Base-by-base conservation (phyloP, 345 rosid genomes). In the Pelargonium nanum region DNA sequence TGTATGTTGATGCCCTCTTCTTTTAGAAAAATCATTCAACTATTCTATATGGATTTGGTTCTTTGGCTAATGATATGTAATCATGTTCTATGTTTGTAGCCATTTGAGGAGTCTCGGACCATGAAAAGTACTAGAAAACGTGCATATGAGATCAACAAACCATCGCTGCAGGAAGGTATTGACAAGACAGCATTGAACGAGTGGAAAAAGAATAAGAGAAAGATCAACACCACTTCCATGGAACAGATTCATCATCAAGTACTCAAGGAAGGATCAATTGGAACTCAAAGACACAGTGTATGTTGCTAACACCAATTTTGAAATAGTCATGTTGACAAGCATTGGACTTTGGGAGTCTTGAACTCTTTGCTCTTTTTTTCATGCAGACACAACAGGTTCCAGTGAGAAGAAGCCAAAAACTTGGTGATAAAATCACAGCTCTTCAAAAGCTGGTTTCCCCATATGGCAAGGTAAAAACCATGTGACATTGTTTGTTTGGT, bases 361-460 rank as follows among this genome's bases (percentile, higher is more conserved):
- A 26, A 4, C 51, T n/a, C 40, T 24, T 22, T 55, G 58, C 25
- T 17, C 32, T 9, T 22, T 20, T 16, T 56, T 22, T 19, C 0
- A 68, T 55, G 56, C 32, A 70, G 57, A 20, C 72, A 22, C 77
- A 77, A 22, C 77, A 77, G 69, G 62, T 71, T 57, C 81, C 85
- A 2, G 53, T 64, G 21, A 79, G 73, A 70, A 83, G 82, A 72
- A 85, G 81, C 70, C 88, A 83, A 58, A 83, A 79, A 75, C 72
- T 85, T 30, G 78, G 82, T 54, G 86, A 85, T 67, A 85, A 76
- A 57, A 70, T 83, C 59, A 85, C 92, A 55, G 67, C 85, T 58
- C 80, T 85, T 23, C 92, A 85, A 22, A 83, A 85, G 76, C 57
- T 85, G 70, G 92, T 85, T 19, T 85, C 92, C 24, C 85, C 92